phyloP scores from a whole-genome alignment of 306 rosid species.

The Abrus precatorius region DNA sequence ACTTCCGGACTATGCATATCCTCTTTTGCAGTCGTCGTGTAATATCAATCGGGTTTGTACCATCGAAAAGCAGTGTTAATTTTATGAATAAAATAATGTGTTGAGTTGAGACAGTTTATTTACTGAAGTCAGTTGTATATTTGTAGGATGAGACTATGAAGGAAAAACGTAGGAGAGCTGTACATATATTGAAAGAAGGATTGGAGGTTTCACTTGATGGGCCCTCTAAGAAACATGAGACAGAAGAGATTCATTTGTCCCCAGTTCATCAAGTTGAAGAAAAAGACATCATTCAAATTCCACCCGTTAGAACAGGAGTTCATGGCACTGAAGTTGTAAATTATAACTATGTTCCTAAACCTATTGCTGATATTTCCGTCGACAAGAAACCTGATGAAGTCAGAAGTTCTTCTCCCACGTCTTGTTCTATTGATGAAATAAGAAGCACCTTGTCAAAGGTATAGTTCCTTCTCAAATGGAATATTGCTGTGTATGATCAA shows the following conservation, averaged over 20 bases:
- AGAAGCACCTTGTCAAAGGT: conserved; percentile 56
- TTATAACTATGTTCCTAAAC: conserved; percentile 37
- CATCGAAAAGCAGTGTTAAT: conserved; percentile 23
- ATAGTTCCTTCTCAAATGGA: conserved; percentile 40
- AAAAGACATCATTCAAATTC: conserved; percentile 50
- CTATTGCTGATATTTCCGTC: conserved; percentile 25
- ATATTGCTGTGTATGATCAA: conserved; percentile 13
- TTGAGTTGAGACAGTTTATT: conserved; percentile 12
- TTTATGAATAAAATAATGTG: conserved; percentile 6
- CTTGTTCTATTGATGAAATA: conserved; percentile 41
- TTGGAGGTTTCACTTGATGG: conserved; percentile 55
- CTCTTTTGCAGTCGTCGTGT: conserved; percentile 73
- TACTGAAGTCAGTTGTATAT: neutral
- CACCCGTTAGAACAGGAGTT: conserved; percentile 36
- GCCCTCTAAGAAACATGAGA: conserved; percentile 50
- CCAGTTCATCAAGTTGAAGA: conserved; percentile 41
- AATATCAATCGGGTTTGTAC: conserved; percentile 78
- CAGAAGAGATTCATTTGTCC: conserved; percentile 43
- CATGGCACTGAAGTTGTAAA: conserved; percentile 37
- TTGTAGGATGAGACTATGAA: conserved; percentile 73
- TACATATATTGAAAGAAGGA: conserved; percentile 69
- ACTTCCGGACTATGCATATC: conserved; percentile 77
- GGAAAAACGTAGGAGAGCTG: conserved; percentile 71
- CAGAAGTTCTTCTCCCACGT: conserved; percentile 35
- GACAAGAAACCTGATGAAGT: conserved; percentile 47